Evolutionary conservation across 2,329 filamentous ascomycete species (phyloP), one percentile per base, ranked within the genome.

Genomic region (Xylariaceae sp.): DNA sequence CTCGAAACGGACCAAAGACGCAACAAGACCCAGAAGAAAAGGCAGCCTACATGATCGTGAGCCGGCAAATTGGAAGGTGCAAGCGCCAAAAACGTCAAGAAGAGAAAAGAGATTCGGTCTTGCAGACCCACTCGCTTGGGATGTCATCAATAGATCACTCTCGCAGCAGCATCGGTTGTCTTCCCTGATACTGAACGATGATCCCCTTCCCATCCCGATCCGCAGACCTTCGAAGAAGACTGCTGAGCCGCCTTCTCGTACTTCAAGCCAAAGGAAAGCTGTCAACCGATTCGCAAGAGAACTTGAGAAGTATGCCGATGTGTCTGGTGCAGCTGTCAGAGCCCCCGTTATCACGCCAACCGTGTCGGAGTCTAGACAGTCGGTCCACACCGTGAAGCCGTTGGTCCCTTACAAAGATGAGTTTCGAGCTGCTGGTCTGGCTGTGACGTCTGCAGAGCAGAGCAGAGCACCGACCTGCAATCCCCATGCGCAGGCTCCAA

Each of bases 361-460:
- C 4, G 53, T 72, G 61, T 69, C 75, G 1, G 72, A 73, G 10
- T 78, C 78, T 2, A 73, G 69, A n/a, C 65, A 69, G 53, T 83
- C 77, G 48, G 71, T 78, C 51, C 76, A 78, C 60, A 85, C 83
- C 1, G 74, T 85, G 15, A 75, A 77, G 30, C 80, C 79, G 35
- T 71, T 85, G 2, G 67, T 83, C 30, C 82, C 82, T 1, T 85
- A 80, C 65, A 77, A 76, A 51, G 72, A 77, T 3, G 77, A 85
- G 61, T 84, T 86, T 61, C 73, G 73, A 58, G 76, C 76, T 58
- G 82, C 80, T 56, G 81, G 82, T 1, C 73, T 86, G 53, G 81
- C 82, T 1, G 78, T 85, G 1, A 85, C 83, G 9, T 83, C 82
- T 62, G 73, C 63, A 60, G 82, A 78, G 64, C 78, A 76, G 69